Percentiles rank a stretch among this genome's conserved stretches.
Conservation (phyloP, 106 monocot genomes). For the Dendrobium catenatum region DNA sequence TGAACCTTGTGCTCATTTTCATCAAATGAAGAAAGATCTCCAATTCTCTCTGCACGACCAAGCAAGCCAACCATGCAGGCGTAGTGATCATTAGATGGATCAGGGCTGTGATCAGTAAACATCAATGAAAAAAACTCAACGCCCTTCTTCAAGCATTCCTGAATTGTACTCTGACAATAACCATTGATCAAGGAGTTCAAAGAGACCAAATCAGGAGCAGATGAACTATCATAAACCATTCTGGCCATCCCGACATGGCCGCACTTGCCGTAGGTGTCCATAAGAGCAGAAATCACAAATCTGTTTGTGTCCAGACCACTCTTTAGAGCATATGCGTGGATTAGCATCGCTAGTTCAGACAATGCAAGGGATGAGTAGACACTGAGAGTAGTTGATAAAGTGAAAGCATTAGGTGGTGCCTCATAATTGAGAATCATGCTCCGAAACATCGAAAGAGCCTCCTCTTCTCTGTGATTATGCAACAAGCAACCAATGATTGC, state of each 20-base stretch:
- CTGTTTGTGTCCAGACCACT: slow-evolving; percentile 24
- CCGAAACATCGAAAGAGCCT: slow-evolving; percentile 38
- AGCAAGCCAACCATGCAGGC: too few relatives aligned
- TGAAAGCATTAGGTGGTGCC: slow-evolving; percentile 30
- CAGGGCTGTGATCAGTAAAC: too few relatives aligned
- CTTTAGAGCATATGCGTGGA: slow-evolving; percentile 47
- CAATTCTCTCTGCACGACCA: too few relatives aligned
- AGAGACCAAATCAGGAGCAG: slow-evolving; percentile 37
- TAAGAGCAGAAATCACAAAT: slow-evolving; percentile 47
- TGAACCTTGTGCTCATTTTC: too few relatives aligned
- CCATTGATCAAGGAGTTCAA: slow-evolving; percentile 74
- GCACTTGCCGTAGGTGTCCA: slow-evolving; percentile 71
- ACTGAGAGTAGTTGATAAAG: slow-evolving; percentile 43
- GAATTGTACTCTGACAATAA: too few relatives aligned
- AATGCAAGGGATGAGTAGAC: slow-evolving; percentile 49
- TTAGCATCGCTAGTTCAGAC: slow-evolving; percentile 23
- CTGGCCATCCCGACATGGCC: slow-evolving; percentile 39
- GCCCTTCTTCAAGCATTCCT: too few relatives aligned
- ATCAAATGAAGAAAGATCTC: too few relatives aligned
- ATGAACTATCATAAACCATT: slow-evolving; percentile 27
- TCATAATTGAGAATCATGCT: slow-evolving; percentile 20
- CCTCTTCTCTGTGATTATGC: slow-evolving; percentile 14
- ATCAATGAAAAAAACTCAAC: too few relatives aligned
- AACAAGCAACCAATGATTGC: too few relatives aligned
- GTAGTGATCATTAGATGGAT: too few relatives aligned